Percentiles rank a stretch among this genome's conserved stretches.
Evolutionary conservation across 2,329 filamentous ascomycete species (phyloP).

Genomic region (Endoconidiophora laricicola): DNA sequence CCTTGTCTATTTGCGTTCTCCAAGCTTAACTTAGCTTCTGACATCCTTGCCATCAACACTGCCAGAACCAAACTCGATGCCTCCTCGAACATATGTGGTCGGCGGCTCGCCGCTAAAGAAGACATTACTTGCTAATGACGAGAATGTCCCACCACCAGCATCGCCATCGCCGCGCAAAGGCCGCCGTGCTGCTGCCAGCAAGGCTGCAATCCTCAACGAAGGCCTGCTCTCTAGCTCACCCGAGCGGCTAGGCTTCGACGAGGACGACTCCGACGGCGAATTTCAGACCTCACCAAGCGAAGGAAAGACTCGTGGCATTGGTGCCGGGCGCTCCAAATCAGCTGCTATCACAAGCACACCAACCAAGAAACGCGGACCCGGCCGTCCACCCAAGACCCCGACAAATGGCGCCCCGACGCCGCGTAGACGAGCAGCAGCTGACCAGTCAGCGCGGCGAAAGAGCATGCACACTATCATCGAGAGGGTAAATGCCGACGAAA

Average conservation of each 20-base stretch:
- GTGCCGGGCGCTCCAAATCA: slow-evolving; percentile 4
- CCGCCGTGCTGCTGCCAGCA: slow-evolving; percentile 2
- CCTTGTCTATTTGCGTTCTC: too few relatives aligned
- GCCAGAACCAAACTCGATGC: not conserved
- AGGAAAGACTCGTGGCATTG: not conserved
- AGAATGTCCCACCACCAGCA: not conserved
- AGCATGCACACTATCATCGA: slow-evolving; percentile 64
- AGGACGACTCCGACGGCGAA: slow-evolving; percentile 9
- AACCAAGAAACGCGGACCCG: slow-evolving; percentile 22
- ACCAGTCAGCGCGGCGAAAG: slow-evolving; percentile 75
- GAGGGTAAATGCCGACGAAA: slow-evolving; percentile 44
- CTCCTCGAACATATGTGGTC: slow-evolving; percentile 8
- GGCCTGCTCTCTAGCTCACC: slow-evolving; percentile 4
- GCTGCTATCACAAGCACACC: slow-evolving; percentile 16
- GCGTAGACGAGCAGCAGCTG: slow-evolving; percentile 50
- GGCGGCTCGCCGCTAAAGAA: slow-evolving; percentile 15
- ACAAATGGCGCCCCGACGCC: slow-evolving; percentile 34
- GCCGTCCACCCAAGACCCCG: slow-evolving; percentile 18
- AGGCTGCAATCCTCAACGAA: not conserved
- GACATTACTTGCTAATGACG: not conserved
- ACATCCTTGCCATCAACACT: not conserved
- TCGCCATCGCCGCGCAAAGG: slow-evolving; percentile 4
- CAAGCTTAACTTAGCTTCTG: too few relatives aligned
- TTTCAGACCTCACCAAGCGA: slow-evolving; percentile 3
- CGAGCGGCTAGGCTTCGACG: not conserved